Percentiles rank a stretch among this genome's conserved stretches.
Evolutionary conservation across 2,329 filamentous ascomycete genomes (phyloP).

Genomic region (Colletotrichum sojae): DNA sequence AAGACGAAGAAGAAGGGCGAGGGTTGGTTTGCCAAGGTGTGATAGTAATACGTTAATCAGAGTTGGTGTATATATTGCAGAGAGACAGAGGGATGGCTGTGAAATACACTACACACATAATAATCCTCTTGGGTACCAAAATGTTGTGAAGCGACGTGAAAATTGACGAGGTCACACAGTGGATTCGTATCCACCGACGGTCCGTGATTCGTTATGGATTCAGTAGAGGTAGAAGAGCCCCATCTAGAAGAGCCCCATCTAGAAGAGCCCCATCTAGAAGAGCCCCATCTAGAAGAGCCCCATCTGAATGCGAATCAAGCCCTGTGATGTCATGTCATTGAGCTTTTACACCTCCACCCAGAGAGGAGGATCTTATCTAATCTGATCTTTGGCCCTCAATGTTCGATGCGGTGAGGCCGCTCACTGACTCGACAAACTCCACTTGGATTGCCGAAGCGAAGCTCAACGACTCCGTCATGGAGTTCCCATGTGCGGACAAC

Average conservation of each 20-base stretch:
- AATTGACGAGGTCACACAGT: too few species aligned
- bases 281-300: too few species aligned
- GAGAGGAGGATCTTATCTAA: background rate
- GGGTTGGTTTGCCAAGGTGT: conserved; percentile 59
- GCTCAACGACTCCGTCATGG: background rate
- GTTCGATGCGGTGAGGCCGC: background rate
- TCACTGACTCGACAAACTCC: conserved; percentile 7
- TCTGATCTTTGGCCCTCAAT: background rate
- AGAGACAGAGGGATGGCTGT: background rate
- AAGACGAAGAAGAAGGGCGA: conserved; percentile 54
- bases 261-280: too few species aligned
- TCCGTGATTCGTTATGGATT: too few species aligned
- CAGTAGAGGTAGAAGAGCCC: too few species aligned
- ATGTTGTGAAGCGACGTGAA: background rate
- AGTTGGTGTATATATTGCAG: background rate
- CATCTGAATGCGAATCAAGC: too few species aligned
- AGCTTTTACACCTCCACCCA: background rate
- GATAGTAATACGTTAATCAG: background rate
- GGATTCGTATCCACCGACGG: too few species aligned
- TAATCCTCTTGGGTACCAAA: background rate
- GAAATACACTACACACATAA: background rate
- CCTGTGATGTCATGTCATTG: too few species aligned
- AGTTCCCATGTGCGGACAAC: background rate
- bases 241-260: too few species aligned
- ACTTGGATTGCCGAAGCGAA: background rate